Conservation (phyloP, 768 basidiomycete species). For the Pisolithus tinctorius region DNA sequence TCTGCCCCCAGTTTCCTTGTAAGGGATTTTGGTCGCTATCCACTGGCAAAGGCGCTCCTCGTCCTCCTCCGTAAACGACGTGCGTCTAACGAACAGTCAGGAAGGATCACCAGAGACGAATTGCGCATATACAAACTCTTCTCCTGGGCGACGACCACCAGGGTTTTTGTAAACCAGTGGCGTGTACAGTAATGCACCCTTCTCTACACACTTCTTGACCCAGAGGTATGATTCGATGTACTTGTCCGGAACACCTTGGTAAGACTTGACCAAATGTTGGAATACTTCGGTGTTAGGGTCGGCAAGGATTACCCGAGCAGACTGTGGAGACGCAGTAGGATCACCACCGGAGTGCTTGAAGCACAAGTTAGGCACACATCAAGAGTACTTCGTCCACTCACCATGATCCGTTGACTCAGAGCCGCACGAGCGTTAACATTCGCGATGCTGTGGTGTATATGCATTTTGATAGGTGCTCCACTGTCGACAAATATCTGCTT, state of each 20-base stretch:
- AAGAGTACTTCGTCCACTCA: conserved; percentile 22
- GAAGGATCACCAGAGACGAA: not conserved
- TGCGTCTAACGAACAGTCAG: conserved; percentile 43
- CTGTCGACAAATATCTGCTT: conserved; percentile 72
- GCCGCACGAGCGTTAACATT: conserved; percentile 67
- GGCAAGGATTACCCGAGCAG: conserved; percentile 70
- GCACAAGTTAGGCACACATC: not conserved
- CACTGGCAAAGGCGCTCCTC: conserved; percentile 69
- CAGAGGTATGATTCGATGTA: conserved; percentile 77
- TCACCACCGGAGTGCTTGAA: conserved; percentile 75
- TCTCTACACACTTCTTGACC: conserved; percentile 81
- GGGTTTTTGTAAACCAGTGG: conserved; percentile 80
- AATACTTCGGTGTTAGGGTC: conserved; percentile 77
- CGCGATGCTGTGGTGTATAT: conserved; percentile 75
- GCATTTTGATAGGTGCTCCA: conserved; percentile 61
- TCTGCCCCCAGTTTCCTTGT: conserved; percentile 74
- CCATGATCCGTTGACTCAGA: conserved; percentile 66
- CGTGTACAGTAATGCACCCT: conserved; percentile 56
- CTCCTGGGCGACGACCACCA: conserved; percentile 72
- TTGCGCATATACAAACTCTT: conserved; percentile 49
- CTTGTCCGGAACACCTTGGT: conserved; percentile 64
- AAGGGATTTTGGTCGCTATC: conserved; percentile 80
- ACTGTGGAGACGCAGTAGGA: conserved; percentile 60
- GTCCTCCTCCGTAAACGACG: conserved; percentile 71
- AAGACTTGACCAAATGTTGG: conserved; percentile 62